phyloP scores from a whole-genome alignment of 352 stramenopile genomes.

The Phytophthora macrochlamydospora region DNA sequence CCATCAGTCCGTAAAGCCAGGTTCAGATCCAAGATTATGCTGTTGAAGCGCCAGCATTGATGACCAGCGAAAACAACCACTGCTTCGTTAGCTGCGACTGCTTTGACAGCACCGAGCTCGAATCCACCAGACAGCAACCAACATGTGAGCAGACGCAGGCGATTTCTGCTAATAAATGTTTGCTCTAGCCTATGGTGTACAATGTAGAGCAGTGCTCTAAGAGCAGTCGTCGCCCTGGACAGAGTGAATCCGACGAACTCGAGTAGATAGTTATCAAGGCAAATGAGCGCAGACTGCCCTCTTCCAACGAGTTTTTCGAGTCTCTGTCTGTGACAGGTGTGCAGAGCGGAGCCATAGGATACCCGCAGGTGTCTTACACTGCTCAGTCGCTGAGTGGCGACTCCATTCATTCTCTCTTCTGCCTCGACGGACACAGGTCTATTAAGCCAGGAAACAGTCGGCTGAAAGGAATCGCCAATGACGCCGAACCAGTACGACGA shows the following conservation, averaged over 20 bases:
- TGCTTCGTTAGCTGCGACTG: neutral
- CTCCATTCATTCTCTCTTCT: neutral
- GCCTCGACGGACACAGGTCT: neutral
- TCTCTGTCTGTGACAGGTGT: conserved; percentile 5
- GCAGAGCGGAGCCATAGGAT: conserved; percentile 3
- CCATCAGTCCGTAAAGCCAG: neutral
- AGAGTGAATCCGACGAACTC: neutral
- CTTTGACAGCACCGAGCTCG: neutral
- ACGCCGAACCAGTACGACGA: conserved; percentile 26
- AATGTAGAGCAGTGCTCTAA: neutral
- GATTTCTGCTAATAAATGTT: neutral
- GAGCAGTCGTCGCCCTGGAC: neutral
- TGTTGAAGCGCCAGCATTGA: neutral
- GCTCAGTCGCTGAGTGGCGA: neutral
- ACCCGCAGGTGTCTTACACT: neutral
- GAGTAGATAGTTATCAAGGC: too few relatives aligned
- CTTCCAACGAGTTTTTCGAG: neutral
- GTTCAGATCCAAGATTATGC: neutral
- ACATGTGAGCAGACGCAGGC: neutral
- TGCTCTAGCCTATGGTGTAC: neutral
- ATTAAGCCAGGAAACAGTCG: conserved; percentile 10
- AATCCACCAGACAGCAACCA: neutral
- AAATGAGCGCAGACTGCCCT: neutral
- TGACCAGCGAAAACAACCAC: too few relatives aligned
- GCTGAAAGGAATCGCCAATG: conserved; percentile 11